phyloP scores from a whole-genome alignment of 176 grass and related monocot genomes.

The Musa schizocarpa region DNA sequence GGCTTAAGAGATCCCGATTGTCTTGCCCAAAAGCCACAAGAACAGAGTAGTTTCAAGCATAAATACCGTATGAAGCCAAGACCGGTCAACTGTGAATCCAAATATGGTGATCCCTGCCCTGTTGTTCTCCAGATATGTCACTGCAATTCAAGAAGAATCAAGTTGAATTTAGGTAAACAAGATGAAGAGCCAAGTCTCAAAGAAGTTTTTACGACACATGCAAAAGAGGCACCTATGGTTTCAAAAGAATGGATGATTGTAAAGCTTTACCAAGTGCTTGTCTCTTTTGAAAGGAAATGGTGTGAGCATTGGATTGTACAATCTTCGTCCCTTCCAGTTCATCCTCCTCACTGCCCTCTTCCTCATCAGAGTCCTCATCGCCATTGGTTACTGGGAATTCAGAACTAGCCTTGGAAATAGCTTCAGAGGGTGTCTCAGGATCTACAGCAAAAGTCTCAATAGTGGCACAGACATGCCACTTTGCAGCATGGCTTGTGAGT shows the following conservation, averaged over 20 bases:
- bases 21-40: slow-evolving; percentile 91
- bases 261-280: slow-evolving; percentile 62
- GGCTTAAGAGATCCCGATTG: slow-evolving; percentile 33
- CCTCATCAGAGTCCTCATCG: background rate
- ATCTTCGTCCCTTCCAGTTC: slow-evolving; percentile 33
- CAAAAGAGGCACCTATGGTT: too few species aligned
- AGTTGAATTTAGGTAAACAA: background rate
- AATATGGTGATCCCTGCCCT: slow-evolving; percentile 63
- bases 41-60: slow-evolving; percentile 80
- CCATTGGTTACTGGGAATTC: background rate
- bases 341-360: slow-evolving; percentile 33
- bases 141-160: slow-evolving; percentile 28
- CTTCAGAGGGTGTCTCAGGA: slow-evolving; percentile 37
- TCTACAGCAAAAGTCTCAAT: slow-evolving; percentile 23
- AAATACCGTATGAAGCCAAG: slow-evolving; percentile 85
- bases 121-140: slow-evolving; percentile 99
- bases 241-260: too few species aligned
- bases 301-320: slow-evolving; percentile 25
- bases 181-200: background rate
- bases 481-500: slow-evolving; percentile 68
- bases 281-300: slow-evolving; percentile 74
- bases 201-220: too few species aligned
- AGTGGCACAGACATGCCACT: slow-evolving; percentile 78
- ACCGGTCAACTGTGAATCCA: slow-evolving; percentile 72
- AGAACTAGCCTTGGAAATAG: background rate